Percentiles rank a stretch among this genome's conserved stretches.
phyloP scores from a whole-genome alignment of 73 alveolate genomes.

The Paramecium caudatum region DNA sequence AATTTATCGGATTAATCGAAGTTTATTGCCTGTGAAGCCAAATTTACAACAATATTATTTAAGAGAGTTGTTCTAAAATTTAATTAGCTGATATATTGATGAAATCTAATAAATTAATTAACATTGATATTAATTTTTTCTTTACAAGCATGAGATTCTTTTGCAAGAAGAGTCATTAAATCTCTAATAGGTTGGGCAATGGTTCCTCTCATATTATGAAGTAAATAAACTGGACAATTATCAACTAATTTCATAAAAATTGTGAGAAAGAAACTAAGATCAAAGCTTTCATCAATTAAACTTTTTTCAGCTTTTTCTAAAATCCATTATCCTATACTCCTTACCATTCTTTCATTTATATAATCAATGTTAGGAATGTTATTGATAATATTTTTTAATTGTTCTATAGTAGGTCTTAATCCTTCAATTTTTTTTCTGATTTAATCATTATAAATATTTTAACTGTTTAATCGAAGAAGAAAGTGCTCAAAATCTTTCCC shows the following conservation, averaged over 20 bases:
- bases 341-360: conserved; percentile 24
- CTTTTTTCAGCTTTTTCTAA: neutral
- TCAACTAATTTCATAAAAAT: no score
- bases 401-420: conserved; percentile 1
- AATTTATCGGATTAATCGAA: neutral
- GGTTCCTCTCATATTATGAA: conserved; percentile 48
- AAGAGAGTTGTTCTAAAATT: neutral
- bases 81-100: neutral
- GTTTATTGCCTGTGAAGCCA: neutral
- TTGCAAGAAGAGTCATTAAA: neutral
- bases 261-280: no score
- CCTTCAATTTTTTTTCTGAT: conserved; percentile 7
- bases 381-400: conserved; percentile 27
- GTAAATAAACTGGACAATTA: conserved; percentile 1
- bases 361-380: conserved; percentile 35
- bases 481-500: conserved; percentile 16
- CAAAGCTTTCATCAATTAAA: conserved; percentile 20
- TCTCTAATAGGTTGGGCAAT: neutral
- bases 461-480: conserved; percentile 24
- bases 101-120: neutral
- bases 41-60: neutral
- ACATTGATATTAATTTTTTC: neutral
- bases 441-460: neutral
- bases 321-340: neutral
- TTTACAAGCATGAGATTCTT: neutral